phyloP scores from a whole-genome alignment of 2,329 filamentous ascomycete genomes.

The Xylariaceae sp. region DNA sequence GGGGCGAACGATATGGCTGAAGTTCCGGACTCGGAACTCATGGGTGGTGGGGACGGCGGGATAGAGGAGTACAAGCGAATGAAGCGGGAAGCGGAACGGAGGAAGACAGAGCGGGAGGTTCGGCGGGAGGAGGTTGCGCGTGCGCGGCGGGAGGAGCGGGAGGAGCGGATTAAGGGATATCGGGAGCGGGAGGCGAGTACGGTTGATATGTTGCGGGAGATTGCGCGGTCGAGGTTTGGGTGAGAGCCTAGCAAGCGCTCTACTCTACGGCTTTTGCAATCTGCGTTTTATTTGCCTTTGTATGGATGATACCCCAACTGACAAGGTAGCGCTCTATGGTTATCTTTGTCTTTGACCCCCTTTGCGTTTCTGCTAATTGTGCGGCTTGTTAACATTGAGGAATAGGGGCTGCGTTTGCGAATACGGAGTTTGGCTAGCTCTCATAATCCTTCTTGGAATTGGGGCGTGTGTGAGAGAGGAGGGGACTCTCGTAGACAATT shows the following conservation, averaged over 20 bases:
- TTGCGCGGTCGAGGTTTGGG: slow-evolving; percentile 77
- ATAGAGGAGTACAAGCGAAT: slow-evolving; percentile 64
- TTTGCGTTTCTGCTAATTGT: background rate
- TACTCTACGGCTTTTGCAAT: background rate
- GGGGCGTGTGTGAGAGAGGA: too few species aligned
- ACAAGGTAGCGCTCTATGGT: background rate
- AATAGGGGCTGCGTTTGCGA: too few species aligned
- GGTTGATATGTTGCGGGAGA: slow-evolving; percentile 70
- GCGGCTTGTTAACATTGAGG: background rate
- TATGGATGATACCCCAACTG: background rate
- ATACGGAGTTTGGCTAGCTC: too few species aligned
- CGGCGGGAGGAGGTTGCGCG: slow-evolving; percentile 73
- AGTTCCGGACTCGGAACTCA: slow-evolving; percentile 67
- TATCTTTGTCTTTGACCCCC: background rate
- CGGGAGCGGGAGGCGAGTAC: slow-evolving; percentile 76
- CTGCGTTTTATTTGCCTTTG: background rate
- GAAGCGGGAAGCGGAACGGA: slow-evolving; percentile 67
- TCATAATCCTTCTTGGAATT: too few species aligned
- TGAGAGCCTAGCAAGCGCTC: slow-evolving; percentile 25
- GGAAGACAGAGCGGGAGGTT: slow-evolving; percentile 76
- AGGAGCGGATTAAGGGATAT: slow-evolving; percentile 66
- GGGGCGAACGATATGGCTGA: slow-evolving; percentile 49
- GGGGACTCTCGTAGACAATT: too few species aligned
- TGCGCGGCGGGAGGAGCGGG: slow-evolving; percentile 71
- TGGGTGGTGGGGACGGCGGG: slow-evolving; percentile 58